Percentiles rank a stretch among this genome's conserved stretches.
Evolutionary conservation across 345 rosid genomes (phyloP).

Genomic region (Theobroma cacao): DNA sequence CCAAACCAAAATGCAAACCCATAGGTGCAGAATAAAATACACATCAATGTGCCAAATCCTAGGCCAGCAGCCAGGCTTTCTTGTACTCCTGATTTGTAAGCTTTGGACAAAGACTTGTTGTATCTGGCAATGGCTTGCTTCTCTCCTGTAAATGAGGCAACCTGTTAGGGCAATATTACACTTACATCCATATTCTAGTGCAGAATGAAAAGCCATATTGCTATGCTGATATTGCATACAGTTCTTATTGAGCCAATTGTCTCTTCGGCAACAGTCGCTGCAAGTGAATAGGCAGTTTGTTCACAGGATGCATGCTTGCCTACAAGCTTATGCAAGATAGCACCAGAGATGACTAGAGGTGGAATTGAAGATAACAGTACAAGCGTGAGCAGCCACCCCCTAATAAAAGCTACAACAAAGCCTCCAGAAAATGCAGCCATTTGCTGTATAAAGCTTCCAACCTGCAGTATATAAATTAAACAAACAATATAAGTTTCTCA

Average conservation of each 20-base stretch:
- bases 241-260: slow-evolving; percentile 79
- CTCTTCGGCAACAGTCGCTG: slow-evolving; percentile 69
- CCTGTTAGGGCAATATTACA: slow-evolving; percentile 37
- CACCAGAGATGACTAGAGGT: slow-evolving; percentile 60
- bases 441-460: slow-evolving; percentile 79
- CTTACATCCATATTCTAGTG: neutral
- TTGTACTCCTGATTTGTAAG: slow-evolving; percentile 58
- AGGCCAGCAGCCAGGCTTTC: slow-evolving; percentile 66
- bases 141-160: slow-evolving; percentile 88
- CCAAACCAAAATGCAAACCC: slow-evolving; percentile 80
- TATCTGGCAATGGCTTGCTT: slow-evolving; percentile 58
- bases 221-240: slow-evolving; percentile 32
- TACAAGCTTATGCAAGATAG: slow-evolving; percentile 40
- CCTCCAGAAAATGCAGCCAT: slow-evolving; percentile 72
- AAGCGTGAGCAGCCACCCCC: slow-evolving; percentile 84
- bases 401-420: slow-evolving; percentile 59
- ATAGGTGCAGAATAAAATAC: slow-evolving; percentile 49
- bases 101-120: slow-evolving; percentile 50
- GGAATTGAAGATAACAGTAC: slow-evolving; percentile 72
- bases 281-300: slow-evolving; percentile 63
- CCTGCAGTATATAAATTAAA: slow-evolving; percentile 36
- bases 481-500: neutral
- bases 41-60: slow-evolving; percentile 54
- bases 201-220: neutral
- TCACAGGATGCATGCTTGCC: slow-evolving; percentile 60